Percentiles rank a stretch among this genome's conserved stretches.
Evolutionary conservation across 1,284 basidiomycete species (phyloP).

Genomic region (Malassezia caprae): DNA sequence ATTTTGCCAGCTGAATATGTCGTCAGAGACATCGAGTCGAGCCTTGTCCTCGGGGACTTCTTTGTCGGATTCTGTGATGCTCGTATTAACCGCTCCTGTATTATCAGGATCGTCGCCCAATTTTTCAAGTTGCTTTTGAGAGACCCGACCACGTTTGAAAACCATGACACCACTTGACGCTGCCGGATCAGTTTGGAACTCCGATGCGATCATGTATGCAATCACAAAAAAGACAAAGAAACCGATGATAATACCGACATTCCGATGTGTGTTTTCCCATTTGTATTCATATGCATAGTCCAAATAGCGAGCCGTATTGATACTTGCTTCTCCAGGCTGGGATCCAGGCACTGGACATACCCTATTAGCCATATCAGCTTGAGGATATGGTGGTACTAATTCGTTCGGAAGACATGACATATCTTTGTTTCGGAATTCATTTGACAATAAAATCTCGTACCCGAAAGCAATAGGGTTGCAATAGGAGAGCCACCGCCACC

Average conservation of each 20-base stretch:
- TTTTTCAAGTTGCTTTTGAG: neutral
- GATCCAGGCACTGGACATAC: slow-evolving; percentile 30
- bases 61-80: neutral
- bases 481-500: slow-evolving; percentile 42
- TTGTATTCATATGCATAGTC: slow-evolving; percentile 23
- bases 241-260: slow-evolving; percentile 33
- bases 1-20: slow-evolving; percentile 31
- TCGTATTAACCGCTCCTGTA: neutral
- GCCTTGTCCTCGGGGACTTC: neutral
- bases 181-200: slow-evolving; percentile 32
- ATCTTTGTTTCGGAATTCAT: slow-evolving; percentile 32
- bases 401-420: slow-evolving; percentile 21
- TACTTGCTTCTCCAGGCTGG: slow-evolving; percentile 21
- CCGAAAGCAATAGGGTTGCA: slow-evolving; percentile 35
- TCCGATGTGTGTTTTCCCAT: slow-evolving; percentile 22
- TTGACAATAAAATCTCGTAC: slow-evolving; percentile 36
- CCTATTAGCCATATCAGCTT: slow-evolving; percentile 22
- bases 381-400: slow-evolving; percentile 22
- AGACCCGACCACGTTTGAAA: slow-evolving; percentile 24
- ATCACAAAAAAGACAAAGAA: slow-evolving; percentile 30
- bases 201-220: slow-evolving; percentile 26
- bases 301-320: slow-evolving; percentile 23
- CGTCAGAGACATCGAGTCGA: slow-evolving; percentile 23
- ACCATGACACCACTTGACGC: slow-evolving; percentile 33
- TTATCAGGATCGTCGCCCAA: neutral